Conservation (phyloP, 495 filamentous ascomycete genomes). For the Aspergillus campestris region DNA sequence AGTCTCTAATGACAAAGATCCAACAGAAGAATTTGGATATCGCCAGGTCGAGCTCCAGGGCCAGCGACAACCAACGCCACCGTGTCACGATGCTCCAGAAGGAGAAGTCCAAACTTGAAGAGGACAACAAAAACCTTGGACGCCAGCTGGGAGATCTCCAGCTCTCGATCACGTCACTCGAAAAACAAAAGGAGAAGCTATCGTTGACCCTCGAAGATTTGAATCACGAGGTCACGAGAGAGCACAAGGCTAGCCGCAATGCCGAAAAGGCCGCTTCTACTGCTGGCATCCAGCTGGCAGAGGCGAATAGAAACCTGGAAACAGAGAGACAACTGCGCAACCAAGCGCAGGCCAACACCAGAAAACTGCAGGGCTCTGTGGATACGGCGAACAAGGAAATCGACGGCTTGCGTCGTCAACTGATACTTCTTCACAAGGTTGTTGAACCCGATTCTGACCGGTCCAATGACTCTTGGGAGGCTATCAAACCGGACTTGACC, state of each 20-base stretch:
- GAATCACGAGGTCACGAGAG: constrained; percentile 84
- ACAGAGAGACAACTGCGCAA: constrained; percentile 78
- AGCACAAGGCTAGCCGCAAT: constrained; percentile 83
- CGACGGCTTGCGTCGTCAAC: constrained; percentile 65
- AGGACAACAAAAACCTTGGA: constrained; percentile 69
- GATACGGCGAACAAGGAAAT: constrained; percentile 74
- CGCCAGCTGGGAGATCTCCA: constrained; percentile 86
- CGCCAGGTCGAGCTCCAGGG: constrained; percentile 78
- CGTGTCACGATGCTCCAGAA: constrained; percentile 68
- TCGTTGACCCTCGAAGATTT: constrained; percentile 83
- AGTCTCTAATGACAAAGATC: constrained; percentile 88
- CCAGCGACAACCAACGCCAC: constrained; percentile 75
- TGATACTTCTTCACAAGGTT: constrained; percentile 74
- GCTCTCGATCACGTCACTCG: constrained; percentile 71
- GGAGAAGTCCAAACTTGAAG: constrained; percentile 78
- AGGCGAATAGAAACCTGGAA: constrained; percentile 81
- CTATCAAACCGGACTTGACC: constrained; percentile 47
- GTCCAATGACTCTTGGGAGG: constrained; percentile 51
- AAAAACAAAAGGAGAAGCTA: constrained; percentile 95
- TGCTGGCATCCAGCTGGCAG: constrained; percentile 73
- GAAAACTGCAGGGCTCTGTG: constrained; percentile 67
- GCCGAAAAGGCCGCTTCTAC: constrained; percentile 88
- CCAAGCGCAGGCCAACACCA: constrained; percentile 80
- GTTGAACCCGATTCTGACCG: constrained; percentile 71
- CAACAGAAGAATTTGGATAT: constrained; percentile 98